Percentiles rank a stretch among this genome's conserved stretches.
Conservation (phyloP, 352 stramenopile species). For the Phytophthora tentaculata region DNA sequence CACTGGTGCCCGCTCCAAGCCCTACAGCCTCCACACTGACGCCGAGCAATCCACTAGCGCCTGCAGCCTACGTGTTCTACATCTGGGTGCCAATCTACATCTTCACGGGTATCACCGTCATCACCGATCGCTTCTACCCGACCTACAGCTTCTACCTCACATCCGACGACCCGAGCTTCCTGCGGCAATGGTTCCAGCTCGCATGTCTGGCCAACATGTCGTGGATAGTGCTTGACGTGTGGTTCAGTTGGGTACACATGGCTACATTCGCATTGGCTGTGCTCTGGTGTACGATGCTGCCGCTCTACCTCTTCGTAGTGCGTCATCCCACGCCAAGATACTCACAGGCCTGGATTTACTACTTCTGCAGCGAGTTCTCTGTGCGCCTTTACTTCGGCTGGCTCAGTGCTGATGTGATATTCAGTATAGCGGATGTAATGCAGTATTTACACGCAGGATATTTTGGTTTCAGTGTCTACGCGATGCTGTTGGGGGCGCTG, state of each 20-base stretch:
- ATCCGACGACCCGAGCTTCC: conserved; percentile 49
- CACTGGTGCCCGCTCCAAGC: conserved; percentile 9
- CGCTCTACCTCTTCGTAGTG: conserved; percentile 64
- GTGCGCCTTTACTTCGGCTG: conserved; percentile 67
- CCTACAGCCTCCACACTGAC: conserved; percentile 34
- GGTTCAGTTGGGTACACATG: conserved; percentile 62
- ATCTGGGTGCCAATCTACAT: conserved; percentile 68
- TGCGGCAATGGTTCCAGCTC: conserved; percentile 63
- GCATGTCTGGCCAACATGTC: conserved; percentile 56
- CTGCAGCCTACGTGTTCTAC: conserved; percentile 50
- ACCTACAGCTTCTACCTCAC: conserved; percentile 65
- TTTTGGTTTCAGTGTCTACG: conserved; percentile 58
- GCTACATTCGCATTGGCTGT: conserved; percentile 61
- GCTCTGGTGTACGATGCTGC: conserved; percentile 62
- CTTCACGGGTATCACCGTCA: conserved; percentile 48
- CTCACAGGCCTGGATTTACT: conserved; percentile 54
- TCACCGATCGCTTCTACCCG: conserved; percentile 61
- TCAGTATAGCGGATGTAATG: conserved; percentile 53
- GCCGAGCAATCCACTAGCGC: conserved; percentile 47
- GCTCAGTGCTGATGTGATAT: conserved; percentile 51
- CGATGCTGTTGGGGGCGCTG: conserved; percentile 41
- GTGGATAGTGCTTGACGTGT: conserved; percentile 56
- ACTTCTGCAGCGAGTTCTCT: conserved; percentile 65
- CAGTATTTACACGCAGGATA: conserved; percentile 54
- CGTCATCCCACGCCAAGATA: conserved; percentile 52